Percentiles rank a stretch among this genome's conserved stretches.
Conservation (phyloP, 202 grass and related monocot species). For the Schoenoplectus triqueter region DNA sequence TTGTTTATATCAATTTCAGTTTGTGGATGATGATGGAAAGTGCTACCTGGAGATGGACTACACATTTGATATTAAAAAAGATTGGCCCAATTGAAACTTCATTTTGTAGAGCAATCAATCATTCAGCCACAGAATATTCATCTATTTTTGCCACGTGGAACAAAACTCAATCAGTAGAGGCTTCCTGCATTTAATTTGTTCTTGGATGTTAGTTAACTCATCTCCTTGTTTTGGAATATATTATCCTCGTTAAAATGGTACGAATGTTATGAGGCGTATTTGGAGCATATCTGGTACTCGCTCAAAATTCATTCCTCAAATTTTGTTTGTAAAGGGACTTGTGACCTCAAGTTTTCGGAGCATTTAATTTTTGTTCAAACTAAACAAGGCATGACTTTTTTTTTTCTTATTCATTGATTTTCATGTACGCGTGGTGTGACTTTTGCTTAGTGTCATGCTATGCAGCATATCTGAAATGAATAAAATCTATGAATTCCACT, state of each 20-base stretch:
- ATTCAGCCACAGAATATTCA: constrained; percentile 9
- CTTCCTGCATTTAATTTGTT: constrained; percentile 10
- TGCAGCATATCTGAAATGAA: background rate
- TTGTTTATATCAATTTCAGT: constrained; percentile 45
- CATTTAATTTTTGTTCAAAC: background rate
- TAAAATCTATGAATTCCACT: background rate
- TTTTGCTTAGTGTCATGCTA: background rate
- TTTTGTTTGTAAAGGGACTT: constrained; percentile 26
- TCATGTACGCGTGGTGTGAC: background rate
- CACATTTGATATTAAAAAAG: constrained; percentile 94
- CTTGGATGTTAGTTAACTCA: constrained; percentile 25
- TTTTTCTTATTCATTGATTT: constrained; percentile 9
- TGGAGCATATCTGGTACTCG: background rate
- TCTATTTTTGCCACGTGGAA: background rate
- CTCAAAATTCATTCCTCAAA: constrained; percentile 2
- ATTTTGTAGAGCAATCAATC: constrained; percentile 6
- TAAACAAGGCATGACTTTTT: background rate
- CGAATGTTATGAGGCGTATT: constrained; percentile 17
- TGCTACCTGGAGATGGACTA: constrained; percentile 86
- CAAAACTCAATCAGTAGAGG: background rate
- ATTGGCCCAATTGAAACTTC: constrained; percentile 66
- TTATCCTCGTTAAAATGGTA: constrained; percentile 30
- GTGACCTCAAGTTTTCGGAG: background rate
- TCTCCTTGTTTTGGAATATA: constrained; percentile 5
- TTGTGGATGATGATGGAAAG: constrained; percentile 90